A percentile compares a stretch with the other conserved stretches of the same genome.
These are phyloP conservation scores for Heterobasidion parviporum DNA, from an alignment of 1,284 basidiomycete species.

Conservation along the genomic window DNA sequence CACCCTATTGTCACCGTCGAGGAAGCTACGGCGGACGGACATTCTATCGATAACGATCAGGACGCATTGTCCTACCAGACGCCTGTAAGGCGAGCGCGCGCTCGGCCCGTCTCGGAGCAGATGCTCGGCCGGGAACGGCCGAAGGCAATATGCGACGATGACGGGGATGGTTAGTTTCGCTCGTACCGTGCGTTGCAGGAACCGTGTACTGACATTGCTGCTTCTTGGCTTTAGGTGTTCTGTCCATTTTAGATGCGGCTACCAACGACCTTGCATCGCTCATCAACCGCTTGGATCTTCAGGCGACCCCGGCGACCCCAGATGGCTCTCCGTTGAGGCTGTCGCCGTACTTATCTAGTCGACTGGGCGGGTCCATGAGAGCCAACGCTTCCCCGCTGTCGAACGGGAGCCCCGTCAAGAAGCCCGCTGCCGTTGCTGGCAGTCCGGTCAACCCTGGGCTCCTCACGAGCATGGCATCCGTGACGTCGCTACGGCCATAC, in stretches of 20 bases:
- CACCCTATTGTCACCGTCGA: conserved; percentile 39
- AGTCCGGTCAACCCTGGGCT: conserved; percentile 19
- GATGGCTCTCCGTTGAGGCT: conserved; percentile 33
- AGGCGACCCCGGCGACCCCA: conserved; percentile 46
- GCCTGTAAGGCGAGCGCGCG: conserved; percentile 41
- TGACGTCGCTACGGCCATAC: conserved; percentile 55
- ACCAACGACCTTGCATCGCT: conserved; percentile 71
- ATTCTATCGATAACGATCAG: conserved; percentile 19
- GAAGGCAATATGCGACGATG: conserved; percentile 32
- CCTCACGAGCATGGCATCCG: conserved; percentile 35
- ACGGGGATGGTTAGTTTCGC: conserved; percentile 37
- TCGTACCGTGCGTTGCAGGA: neutral
- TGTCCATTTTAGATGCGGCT: conserved; percentile 64
- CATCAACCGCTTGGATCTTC: conserved; percentile 65
- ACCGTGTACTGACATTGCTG: conserved; percentile 1
- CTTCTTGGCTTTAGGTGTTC: conserved; percentile 34
- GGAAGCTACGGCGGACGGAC: conserved; percentile 44
- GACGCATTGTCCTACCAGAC: conserved; percentile 28
- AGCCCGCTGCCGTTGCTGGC: conserved; percentile 13
- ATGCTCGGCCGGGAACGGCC: conserved; percentile 41
- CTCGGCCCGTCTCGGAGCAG: conserved; percentile 61
- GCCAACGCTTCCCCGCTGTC: neutral
- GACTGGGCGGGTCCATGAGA: conserved; percentile 1
- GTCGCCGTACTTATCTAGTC: conserved; percentile 16
- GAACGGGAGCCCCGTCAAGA: conserved; percentile 33